Base-by-base conservation (phyloP, 805 yeast genomes). In the Soucietia sequanensis region DNA sequence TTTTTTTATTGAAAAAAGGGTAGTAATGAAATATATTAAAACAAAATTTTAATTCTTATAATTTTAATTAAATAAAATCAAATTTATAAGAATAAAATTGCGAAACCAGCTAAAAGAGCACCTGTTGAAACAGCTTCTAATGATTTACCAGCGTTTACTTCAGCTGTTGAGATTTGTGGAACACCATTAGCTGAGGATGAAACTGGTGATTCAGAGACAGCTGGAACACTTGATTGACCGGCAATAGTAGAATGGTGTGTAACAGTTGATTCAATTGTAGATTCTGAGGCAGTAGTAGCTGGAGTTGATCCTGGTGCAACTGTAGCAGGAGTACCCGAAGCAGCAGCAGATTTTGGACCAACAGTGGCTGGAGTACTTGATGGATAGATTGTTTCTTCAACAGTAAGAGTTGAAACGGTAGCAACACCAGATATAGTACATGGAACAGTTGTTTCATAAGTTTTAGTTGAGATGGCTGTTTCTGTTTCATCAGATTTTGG, bases 201-300 rank as follows among this genome's bases (percentile, higher is more conserved):
- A 28, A 23, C 27, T 12, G 37, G 13, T 13, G 42, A 23, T 24
- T 17, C 31, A 9, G 43, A 36, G 21, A 16, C 25, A 22, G 23
- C 17, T 14, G 43, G 33, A 18, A 23, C 33, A 12, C 33, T 12
- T 13, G 24, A 27, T 10, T 21, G 27, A 22, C 20, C 36, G 8
- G 31, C 31, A 6, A 17, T 31, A 21, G 46, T 28, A 11, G 18
- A 23, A n/a, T 19, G 36, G 14, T 27, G 20, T 15, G 34, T 23
- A 26, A 31, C 24, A 11, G 38, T 16, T 10, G 35, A 20, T 17
- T 28, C 30, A 19, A 22, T 14, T 8, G 35, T 19, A 20, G 33
- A 16, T 14, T 22, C 37, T 25, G 32, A 22, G 10, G 29, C 27
- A 25, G 18, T 19, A n/a, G 34, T 13, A 28, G 34, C 34, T 30